Conservation (phyloP, 192 early-diverging fungal species). For the Rhizophagus clarus region DNA sequence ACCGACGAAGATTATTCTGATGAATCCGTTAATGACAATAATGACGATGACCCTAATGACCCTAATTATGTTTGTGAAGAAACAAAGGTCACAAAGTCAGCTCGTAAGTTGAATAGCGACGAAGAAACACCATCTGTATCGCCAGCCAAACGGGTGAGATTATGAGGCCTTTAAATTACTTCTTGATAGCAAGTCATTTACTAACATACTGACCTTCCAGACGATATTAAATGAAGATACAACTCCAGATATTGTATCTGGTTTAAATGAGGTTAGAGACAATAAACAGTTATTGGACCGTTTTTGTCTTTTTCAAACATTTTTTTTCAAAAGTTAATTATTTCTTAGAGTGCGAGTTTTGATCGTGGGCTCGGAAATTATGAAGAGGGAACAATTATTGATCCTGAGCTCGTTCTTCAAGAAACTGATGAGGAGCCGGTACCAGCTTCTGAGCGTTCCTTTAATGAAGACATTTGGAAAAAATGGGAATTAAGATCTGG, state of each 20-base stretch:
- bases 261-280: neutral
- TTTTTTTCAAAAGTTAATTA: neutral
- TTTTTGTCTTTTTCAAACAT: neutral
- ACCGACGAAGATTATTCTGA: too few species aligned
- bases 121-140: neutral
- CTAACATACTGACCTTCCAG: neutral
- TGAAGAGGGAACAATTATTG: neutral
- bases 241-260: neutral
- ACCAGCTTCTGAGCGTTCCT: neutral
- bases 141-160: neutral
- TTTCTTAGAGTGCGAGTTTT: conserved; percentile 2
- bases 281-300: neutral
- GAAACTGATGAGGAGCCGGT: conserved; percentile 14
- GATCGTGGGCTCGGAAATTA: conserved; percentile 6
- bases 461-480: neutral
- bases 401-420: neutral
- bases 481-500: conserved; percentile 5
- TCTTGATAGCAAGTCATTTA: neutral
- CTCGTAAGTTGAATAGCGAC: neutral
- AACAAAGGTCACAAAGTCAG: neutral
- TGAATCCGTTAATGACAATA: too few species aligned
- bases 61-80: neutral
- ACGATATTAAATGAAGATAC: neutral
- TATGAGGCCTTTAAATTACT: neutral
- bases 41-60: neutral